Conservation (phyloP, 352 stramenopile species). For the Globisporangium nodosum region DNA sequence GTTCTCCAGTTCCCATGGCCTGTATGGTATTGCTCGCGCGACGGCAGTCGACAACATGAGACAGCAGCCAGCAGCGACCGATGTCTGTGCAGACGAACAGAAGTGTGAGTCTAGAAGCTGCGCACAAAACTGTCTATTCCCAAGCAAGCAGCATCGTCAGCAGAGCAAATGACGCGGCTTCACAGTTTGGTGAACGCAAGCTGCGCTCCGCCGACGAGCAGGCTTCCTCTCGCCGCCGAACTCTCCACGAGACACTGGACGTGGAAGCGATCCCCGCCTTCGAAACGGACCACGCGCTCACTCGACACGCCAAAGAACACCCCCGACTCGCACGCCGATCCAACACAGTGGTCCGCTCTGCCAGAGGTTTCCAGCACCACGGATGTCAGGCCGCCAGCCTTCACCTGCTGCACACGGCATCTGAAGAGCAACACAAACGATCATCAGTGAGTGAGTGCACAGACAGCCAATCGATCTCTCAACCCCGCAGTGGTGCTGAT, state of each 20-base stretch:
- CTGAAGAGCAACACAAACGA: conserved; percentile 10
- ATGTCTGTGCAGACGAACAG: no score
- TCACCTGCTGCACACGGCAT: conserved; percentile 32
- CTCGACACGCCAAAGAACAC: conserved; percentile 44
- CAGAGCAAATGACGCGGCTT: not conserved
- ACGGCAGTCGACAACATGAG: no score
- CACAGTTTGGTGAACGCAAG: conserved; percentile 33
- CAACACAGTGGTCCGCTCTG: conserved; percentile 33
- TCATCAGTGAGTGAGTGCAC: not conserved
- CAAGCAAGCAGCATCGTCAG: not conserved
- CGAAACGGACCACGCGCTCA: conserved; percentile 28
- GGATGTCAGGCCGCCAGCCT: not conserved
- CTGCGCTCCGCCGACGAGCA: conserved; percentile 42
- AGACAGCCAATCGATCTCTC: not conserved
- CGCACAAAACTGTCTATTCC: conserved; percentile 5
- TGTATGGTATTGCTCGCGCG: no score
- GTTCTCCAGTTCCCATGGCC: no score
- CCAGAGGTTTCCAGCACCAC: conserved; percentile 29
- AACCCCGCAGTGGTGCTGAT: not conserved
- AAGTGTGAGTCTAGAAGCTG: not conserved
- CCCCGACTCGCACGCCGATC: conserved; percentile 23
- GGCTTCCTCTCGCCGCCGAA: conserved; percentile 10
- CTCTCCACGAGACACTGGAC: conserved; percentile 24
- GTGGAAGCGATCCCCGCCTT: conserved; percentile 29
- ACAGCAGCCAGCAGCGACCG: no score